Evolutionary conservation across 768 basidiomycete species (phyloP), one percentile per base, ranked within the genome.

Genomic region (Chalciporus piperatus): DNA sequence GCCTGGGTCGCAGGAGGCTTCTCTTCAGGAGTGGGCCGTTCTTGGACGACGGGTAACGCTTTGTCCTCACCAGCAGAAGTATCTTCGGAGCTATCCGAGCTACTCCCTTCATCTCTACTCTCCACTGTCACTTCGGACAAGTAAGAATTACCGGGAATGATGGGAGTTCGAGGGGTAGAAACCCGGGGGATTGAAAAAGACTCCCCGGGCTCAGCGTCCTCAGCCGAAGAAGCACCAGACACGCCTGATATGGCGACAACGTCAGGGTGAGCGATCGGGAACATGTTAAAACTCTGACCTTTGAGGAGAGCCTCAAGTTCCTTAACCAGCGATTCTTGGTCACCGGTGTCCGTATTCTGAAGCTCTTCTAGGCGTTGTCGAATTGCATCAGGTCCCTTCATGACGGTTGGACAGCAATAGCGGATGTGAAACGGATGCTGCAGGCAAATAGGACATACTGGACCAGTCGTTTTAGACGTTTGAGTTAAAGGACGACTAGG

Each of bases 391-490:
- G 74, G 60, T 10, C 80, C 78, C 33, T 70, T 71, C 22, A 68
- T 51, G 22, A 85, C 69, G 20, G 75, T 62, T 6, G 79, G 79
- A 60, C 84, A 85, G 40, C 62, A 63, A 45, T 71, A 71, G n/a
- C 74, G 76, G 47, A 72, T 66, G 54, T 85, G 84, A 35, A 71
- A 68, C 7, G 78, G 75, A 4, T 57, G 55, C 41, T 63, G 63
- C 17, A 68, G 64, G 63, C 83, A 85, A 20, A 81, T 66, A 37
- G 75, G 76, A 53, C 83, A 80, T 1, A 50, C 47, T 1, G 50
- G 52, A 49, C 42, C 45, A 39, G 53, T 48, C 42, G 50, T 42
- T n/a, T 30, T 47, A 6, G 16, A 25, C 20, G 51, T 32, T 13
- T 38, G 47, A 14, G 6, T 45, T 30, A 33, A 19, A 23, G 37